A percentile compares a stretch with the other conserved stretches of the same genome.
Evolutionary conservation across 257 asterid genomes (phyloP).

Genomic region (Scutellaria baicalensis): DNA sequence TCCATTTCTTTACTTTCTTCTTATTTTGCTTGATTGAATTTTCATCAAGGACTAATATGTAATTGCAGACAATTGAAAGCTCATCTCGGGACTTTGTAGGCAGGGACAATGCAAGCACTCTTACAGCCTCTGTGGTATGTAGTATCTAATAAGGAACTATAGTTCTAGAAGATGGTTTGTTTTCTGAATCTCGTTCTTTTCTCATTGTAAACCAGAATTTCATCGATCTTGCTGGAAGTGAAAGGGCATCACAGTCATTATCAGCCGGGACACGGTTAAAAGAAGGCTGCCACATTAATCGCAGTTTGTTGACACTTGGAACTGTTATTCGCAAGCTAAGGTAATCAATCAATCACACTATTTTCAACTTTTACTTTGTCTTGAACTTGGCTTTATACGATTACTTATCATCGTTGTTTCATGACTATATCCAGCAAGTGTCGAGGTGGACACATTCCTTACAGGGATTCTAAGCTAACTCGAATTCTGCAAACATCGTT

Average conservation of each 20-base stretch:
- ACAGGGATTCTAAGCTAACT: conserved; percentile 91
- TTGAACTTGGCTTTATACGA: too few species aligned
- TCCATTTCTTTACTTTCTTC: neutral
- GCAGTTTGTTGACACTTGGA: conserved; percentile 90
- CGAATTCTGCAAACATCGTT: conserved; percentile 84
- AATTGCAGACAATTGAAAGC: conserved; percentile 86
- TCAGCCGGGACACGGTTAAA: conserved; percentile 90
- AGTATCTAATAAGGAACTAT: neutral
- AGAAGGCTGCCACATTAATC: conserved; percentile 96
- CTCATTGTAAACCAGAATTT: conserved; percentile 49
- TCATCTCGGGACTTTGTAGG: conserved; percentile 65
- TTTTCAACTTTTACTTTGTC: neutral
- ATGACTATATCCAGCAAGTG: conserved; percentile 57
- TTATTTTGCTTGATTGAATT: neutral
- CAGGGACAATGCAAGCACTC: conserved; percentile 61
- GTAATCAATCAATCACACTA: conserved; percentile 19
- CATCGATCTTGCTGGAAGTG: conserved; percentile 97
- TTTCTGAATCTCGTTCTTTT: neutral
- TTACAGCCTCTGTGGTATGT: conserved; percentile 81
- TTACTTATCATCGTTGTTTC: conserved; percentile 1
- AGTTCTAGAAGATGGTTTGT: neutral
- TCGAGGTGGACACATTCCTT: conserved; percentile 78
- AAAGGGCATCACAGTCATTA: conserved; percentile 89
- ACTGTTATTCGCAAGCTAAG: conserved; percentile 93
- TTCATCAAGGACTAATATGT: conserved; percentile 3